Evolutionary conservation across 768 basidiomycete genomes (phyloP).

Genomic region (Phallus indusiatus): DNA sequence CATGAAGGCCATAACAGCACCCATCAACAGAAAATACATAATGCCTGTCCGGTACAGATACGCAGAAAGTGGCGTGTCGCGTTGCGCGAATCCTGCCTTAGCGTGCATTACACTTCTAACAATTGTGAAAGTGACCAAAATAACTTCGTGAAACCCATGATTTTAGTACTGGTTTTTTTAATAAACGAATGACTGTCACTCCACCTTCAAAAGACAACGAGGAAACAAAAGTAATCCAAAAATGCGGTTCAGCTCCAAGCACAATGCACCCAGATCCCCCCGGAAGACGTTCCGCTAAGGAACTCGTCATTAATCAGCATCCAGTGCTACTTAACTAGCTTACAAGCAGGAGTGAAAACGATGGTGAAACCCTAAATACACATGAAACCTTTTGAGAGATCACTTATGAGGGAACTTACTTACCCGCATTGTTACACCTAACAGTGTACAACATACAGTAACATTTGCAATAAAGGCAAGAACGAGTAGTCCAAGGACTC

Average conservation of each 20-base stretch:
- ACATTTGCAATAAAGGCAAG: not conserved
- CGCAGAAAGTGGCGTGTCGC: not conserved
- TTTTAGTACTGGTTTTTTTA: not conserved
- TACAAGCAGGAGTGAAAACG: not conserved
- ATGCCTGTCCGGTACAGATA: slow-evolving; percentile 1
- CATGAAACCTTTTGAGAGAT: not conserved
- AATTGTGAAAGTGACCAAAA: not conserved
- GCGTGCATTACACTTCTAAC: not conserved
- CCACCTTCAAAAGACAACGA: not conserved
- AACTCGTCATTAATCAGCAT: no score
- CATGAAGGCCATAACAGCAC: not conserved
- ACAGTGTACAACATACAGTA: not conserved
- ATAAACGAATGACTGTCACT: not conserved
- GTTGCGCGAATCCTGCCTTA: not conserved
- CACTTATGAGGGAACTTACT: not conserved
- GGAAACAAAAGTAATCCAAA: not conserved
- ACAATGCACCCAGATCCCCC: not conserved
- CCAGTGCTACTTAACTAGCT: not conserved
- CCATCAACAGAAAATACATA: not conserved
- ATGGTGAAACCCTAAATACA: not conserved
- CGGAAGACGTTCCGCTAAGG: not conserved
- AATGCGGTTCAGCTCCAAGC: not conserved
- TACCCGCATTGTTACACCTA: not conserved
- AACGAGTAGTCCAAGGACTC: not conserved
- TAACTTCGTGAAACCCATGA: not conserved